phyloP scores from a whole-genome alignment of 257 asterid genomes.

The Fraxinus anomala region DNA sequence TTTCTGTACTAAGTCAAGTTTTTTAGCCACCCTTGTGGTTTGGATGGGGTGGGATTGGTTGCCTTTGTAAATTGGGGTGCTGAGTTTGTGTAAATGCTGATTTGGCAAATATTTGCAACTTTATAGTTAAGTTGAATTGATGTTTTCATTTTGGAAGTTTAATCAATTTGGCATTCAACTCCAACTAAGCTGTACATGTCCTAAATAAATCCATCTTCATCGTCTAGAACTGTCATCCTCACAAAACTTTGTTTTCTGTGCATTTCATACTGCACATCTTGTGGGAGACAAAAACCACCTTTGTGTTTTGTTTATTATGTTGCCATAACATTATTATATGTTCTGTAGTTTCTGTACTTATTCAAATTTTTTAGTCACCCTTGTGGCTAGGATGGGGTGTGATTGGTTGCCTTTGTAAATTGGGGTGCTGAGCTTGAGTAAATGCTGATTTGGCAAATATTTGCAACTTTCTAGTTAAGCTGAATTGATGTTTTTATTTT shows the following conservation, averaged over 20 bases:
- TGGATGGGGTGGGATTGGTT: neutral
- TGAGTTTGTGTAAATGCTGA: neutral
- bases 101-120: constrained; percentile 7
- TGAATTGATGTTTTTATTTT: neutral
- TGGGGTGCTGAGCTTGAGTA: neutral
- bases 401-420: constrained; percentile 5
- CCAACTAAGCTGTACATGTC: neutral
- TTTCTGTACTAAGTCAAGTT: neutral
- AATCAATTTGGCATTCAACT: neutral
- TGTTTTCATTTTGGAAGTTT: neutral
- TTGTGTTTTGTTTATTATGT: neutral
- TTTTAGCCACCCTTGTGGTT: constrained; percentile 9
- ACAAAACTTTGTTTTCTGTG: neutral
- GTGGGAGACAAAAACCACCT: neutral
- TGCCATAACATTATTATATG: neutral
- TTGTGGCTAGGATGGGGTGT: constrained; percentile 1
- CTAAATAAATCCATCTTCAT: neutral
- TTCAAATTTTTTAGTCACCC: neutral
- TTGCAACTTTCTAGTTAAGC: constrained; percentile 8
- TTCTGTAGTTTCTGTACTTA: neutral
- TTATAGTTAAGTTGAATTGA: constrained; percentile 6
- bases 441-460: neutral
- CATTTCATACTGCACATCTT: neutral
- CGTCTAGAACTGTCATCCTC: neutral
- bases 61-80: constrained; percentile 6